Percentiles rank a stretch among this genome's conserved stretches.
Evolutionary conservation across 2,329 filamentous ascomycete genomes (phyloP).

Genomic region (Colletotrichum truncatum): DNA sequence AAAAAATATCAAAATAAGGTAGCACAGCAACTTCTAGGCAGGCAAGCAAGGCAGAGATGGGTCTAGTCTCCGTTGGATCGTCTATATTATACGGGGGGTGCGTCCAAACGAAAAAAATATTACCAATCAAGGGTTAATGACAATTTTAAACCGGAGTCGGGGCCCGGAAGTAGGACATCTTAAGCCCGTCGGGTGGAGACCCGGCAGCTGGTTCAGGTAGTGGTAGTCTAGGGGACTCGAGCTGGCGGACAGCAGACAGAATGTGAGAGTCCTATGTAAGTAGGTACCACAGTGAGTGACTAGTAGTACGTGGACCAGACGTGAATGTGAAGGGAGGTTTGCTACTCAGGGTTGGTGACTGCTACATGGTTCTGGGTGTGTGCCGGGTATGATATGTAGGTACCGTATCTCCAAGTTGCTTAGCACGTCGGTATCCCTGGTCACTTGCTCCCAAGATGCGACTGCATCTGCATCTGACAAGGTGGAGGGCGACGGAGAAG

Average conservation of each 20-base stretch:
- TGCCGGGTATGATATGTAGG: slow-evolving; percentile 12
- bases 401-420: slow-evolving; percentile 13
- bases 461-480: slow-evolving; percentile 6
- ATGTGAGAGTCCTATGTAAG: no score
- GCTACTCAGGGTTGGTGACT: no score
- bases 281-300: no score
- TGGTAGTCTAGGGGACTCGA: no score
- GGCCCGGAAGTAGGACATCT: slow-evolving; percentile 21
- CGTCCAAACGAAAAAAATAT: not conserved
- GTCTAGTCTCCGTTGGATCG: slow-evolving; percentile 17
- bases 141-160: slow-evolving; percentile 2
- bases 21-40: not conserved
- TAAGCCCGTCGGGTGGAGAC: slow-evolving; percentile 21
- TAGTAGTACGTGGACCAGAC: no score
- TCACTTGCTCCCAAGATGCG: not conserved
- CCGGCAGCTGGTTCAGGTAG: slow-evolving; percentile 1
- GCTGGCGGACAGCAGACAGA: not conserved
- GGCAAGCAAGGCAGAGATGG: no score
- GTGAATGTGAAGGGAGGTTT: no score
- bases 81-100: slow-evolving; percentile 22
- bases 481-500: slow-evolving; percentile 2
- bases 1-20: not conserved
- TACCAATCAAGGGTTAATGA: slow-evolving; percentile 26
- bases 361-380: not conserved
- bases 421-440: not conserved